Conservation (phyloP, 75 land plant genomes). For the Isoetes taiwanensis region DNA sequence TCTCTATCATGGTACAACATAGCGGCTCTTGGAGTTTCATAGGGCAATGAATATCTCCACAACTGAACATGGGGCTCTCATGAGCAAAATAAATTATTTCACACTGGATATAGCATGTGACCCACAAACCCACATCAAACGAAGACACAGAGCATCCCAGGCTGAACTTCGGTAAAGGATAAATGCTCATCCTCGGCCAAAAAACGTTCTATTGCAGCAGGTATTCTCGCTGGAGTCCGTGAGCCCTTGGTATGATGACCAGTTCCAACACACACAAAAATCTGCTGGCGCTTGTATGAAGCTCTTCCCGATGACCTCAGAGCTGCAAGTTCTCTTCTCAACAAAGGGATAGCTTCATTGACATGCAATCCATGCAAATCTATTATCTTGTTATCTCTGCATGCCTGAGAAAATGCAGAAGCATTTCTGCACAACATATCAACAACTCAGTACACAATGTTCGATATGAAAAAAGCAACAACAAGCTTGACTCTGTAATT, state of each 20-base stretch:
- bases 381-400: slow-evolving; percentile 32
- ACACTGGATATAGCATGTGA: no score
- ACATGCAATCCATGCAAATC: slow-evolving; percentile 85
- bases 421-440: slow-evolving; percentile 37
- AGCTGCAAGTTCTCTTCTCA: slow-evolving; percentile 53
- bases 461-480: no score
- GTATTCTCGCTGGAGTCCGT: slow-evolving; percentile 67
- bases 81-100: no score
- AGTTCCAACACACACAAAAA: slow-evolving; percentile 78
- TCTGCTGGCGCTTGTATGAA: slow-evolving; percentile 51
- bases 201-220: slow-evolving; percentile 57
- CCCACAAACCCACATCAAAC: no score
- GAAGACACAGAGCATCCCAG: slow-evolving; percentile 77
- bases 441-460: neutral
- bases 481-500: neutral
- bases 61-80: no score
- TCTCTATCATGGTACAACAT: no score
- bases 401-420: slow-evolving; percentile 20
- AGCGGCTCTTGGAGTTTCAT: no score
- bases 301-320: slow-evolving; percentile 41
- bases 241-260: slow-evolving; percentile 85
- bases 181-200: slow-evolving; percentile 72
- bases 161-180: slow-evolving; percentile 60
- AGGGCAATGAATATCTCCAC: no score
- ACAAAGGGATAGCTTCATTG: slow-evolving; percentile 69